Conservation (phyloP, 2,329 filamentous ascomycete species). For the Atkinsonella hypoxylon region DNA sequence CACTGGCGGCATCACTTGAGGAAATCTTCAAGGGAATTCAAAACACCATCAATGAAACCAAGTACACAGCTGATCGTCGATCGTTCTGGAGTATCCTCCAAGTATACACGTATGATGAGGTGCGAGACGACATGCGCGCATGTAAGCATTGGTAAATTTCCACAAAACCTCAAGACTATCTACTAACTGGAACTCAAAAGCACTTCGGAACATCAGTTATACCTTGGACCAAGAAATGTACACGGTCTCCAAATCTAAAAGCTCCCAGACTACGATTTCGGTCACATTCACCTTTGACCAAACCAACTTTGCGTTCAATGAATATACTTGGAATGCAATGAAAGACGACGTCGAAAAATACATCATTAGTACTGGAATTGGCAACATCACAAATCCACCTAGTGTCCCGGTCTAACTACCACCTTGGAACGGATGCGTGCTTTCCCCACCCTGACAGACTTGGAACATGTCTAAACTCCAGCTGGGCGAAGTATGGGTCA, state of each 20-base stretch:
- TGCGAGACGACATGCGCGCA: not conserved
- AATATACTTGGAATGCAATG: not conserved
- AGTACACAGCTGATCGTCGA: accelerated
- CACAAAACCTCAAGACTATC: not conserved
- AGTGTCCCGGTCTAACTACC: not conserved
- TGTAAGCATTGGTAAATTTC: not conserved
- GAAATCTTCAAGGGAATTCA: not conserved
- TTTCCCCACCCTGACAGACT: not conserved
- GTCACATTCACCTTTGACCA: not conserved
- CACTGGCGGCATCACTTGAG: not conserved
- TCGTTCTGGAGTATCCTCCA: not conserved
- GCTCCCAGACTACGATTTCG: not conserved
- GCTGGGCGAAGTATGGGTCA: no score
- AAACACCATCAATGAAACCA: not conserved
- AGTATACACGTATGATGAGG: not conserved
- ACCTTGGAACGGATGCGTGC: not conserved
- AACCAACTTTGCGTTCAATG: not conserved
- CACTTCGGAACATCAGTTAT: not conserved
- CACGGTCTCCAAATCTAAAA: not conserved
- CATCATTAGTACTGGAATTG: not conserved
- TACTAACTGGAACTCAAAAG: not conserved
- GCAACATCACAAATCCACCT: not conserved
- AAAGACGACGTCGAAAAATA: not conserved
- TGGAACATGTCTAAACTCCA: no score
- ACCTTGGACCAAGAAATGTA: not conserved